Evolutionary conservation across 495 filamentous ascomycete genomes (phyloP).

Genomic region (Ramalina intermedia): DNA sequence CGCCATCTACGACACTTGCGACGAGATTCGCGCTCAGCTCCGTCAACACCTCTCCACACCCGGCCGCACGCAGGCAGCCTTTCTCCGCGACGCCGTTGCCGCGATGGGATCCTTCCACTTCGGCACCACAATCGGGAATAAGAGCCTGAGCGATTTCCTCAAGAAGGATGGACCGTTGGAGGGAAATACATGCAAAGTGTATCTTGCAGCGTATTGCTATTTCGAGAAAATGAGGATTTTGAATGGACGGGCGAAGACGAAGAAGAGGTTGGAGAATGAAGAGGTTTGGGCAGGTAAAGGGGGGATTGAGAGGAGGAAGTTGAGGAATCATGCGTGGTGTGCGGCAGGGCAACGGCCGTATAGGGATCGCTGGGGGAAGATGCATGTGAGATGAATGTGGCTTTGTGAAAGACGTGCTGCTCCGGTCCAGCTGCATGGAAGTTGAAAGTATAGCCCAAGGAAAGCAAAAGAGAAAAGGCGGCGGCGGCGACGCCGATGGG

Average conservation of each 20-base stretch:
- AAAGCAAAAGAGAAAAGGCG: too few species aligned
- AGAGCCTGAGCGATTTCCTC: slow-evolving; percentile 31
- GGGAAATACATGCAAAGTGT: slow-evolving; percentile 29
- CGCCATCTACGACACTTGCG: too few species aligned
- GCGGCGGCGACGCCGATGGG: too few species aligned
- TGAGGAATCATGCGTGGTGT: neutral
- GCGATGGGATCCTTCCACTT: too few species aligned
- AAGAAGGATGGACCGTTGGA: slow-evolving; percentile 28
- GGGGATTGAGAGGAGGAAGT: neutral
- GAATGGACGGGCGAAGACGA: slow-evolving; percentile 36
- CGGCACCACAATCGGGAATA: too few species aligned
- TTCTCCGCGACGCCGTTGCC: too few species aligned
- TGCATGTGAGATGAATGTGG: neutral
- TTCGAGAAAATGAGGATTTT: slow-evolving; percentile 44
- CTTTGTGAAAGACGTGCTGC: neutral
- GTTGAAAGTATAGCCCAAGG: too few species aligned
- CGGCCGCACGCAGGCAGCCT: too few species aligned
- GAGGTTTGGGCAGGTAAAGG: slow-evolving; percentile 17
- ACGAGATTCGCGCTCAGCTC: too few species aligned
- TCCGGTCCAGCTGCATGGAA: too few species aligned
- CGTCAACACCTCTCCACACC: too few species aligned
- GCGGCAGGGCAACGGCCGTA: neutral
- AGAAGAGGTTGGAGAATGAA: slow-evolving; percentile 36
- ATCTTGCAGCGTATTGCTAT: slow-evolving; percentile 39
- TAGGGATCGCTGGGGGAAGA: neutral